Base-by-base conservation (phyloP, 148 eudicot species). In the Silene latifolia region DNA sequence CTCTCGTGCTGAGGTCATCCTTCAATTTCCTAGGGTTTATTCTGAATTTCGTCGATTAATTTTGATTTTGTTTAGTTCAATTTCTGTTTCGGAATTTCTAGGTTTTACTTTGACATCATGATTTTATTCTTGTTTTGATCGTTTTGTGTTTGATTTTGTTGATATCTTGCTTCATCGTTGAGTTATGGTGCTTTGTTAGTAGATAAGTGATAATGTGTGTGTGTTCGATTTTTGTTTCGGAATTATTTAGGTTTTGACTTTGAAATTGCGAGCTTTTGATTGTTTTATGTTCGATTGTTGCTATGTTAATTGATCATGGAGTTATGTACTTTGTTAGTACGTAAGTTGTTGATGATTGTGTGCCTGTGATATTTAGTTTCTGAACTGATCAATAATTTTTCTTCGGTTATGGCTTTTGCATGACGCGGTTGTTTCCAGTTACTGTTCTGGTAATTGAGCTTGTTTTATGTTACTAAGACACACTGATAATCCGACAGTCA, bases 1-100 rank as follows among this genome's bases (percentile, higher is more conserved):
- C 69, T 75, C 98, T 73, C 91, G 97, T 32, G 98, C 98, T 60
- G 96, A 94, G 98, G 98, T 92, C 2, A 47, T 77, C 18, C 10
- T 15, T 58, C 27, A 48, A 4, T 68, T 54, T 72, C 18, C 77
- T 67, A 80, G 78, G 77, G 74, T 61, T 77, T 48, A 4, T 62
- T 23, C 0, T 61, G 13, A 18, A 35, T 7, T 10, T 42, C 8
- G 8, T 42, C 23, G 70, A 14, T 14, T 51, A 15, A 51, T 51
- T 51, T 51, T 51, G 56, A 51, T 51, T 27, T 48, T 51, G 14
- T 51, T 13, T 13, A 51, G 56, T 51, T 51, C 17, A 15, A 15
- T 51, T 51, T 11, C 0, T 51, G 56, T 12, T 51, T 51, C 56
- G 56, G 56, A 51, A 51, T 51, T 13, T 51, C 17, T 12, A 15